phyloP scores from a whole-genome alignment of 2,329 filamentous ascomycete species.

The Claviceps monticola region DNA sequence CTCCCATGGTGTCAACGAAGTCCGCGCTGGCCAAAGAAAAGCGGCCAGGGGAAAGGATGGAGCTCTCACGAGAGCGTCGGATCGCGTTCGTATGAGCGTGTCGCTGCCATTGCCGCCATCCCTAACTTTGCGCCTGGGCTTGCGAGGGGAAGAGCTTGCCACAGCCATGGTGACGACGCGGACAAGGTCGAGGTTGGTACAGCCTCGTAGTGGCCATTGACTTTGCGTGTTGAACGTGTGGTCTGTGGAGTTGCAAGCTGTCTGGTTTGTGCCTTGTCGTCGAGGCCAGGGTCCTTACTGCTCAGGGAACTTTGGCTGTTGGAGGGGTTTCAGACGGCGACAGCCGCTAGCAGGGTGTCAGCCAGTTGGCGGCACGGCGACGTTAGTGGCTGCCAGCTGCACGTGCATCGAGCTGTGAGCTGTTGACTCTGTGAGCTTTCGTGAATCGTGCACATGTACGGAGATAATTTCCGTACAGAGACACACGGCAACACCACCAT shows the following conservation, averaged over 20 bases:
- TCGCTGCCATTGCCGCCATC: constrained; percentile 26
- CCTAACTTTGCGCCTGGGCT: constrained; percentile 44
- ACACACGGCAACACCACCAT: no score
- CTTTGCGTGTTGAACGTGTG: not conserved
- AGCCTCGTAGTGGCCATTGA: constrained; percentile 1
- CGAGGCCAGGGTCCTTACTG: no score
- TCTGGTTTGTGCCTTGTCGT: not conserved
- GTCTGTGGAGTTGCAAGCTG: not conserved
- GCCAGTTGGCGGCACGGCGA: no score
- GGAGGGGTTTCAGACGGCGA: no score
- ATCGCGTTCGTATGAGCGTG: constrained; percentile 15
- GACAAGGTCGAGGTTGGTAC: not conserved
- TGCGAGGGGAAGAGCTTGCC: constrained; percentile 42
- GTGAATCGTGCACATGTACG: no score
- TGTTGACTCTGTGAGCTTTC: no score
- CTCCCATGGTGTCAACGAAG: constrained; percentile 80
- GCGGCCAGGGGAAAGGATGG: constrained; percentile 83
- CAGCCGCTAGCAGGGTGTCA: no score
- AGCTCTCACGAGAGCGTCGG: constrained; percentile 34
- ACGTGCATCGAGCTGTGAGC: no score
- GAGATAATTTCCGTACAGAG: no score
- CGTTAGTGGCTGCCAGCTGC: no score
- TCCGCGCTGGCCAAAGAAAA: constrained; percentile 87
- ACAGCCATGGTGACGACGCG: constrained; percentile 25
- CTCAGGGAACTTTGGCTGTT: no score